Evolutionary conservation across 2,329 filamentous ascomycete species (phyloP), one percentile per base, ranked within the genome.

Genomic region (Ascochyta lentis): DNA sequence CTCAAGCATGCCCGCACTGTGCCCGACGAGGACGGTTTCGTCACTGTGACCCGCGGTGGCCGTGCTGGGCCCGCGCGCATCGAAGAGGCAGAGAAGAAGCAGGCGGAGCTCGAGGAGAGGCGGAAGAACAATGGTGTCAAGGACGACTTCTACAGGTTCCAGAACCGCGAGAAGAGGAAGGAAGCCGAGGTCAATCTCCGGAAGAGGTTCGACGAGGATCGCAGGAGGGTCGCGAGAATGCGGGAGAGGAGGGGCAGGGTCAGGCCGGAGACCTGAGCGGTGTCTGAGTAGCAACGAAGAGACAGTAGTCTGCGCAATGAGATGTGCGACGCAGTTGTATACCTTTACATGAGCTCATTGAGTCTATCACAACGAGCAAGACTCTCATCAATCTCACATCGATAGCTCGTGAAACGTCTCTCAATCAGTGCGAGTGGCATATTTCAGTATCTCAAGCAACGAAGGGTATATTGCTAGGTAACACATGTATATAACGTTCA

Each of bases 21-120:
- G 68, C 92, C 94, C 0, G 95, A 99, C 74, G 93, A 92, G 70
- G 95, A 99, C 75, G 95, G 95, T 2, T 99, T 99, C 73, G 84
- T 98, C 44, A 98, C 93, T 3, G 95, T 99, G 23, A 90, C 88
- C 1, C 84, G 90, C 50, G 92, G 92, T 24, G 90, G 68, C 1
- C 83, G 83, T 56, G 83, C 83, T 6, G 89, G 89, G n/a, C 87
- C 91, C 1, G 92, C 90, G 1, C 84, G 88, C 50, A 83, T 87
- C 59, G 89, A 89, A 64, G 92, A 87, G 69, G 82, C 81, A 40
- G 76, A 84, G 67, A 78, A 81, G 55, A 84, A 86, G 72, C 86
- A 89, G 77, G 65, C 56, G 1, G 71, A 75, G 63, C 84, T 87
- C 26, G 71, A 76, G 49, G 72, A 86, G 71, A 80, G 77, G 49